These are phyloP conservation scores for Gleditsia sinensis DNA, from an alignment of 306 rosid species.

Conservation along the genomic window DNA sequence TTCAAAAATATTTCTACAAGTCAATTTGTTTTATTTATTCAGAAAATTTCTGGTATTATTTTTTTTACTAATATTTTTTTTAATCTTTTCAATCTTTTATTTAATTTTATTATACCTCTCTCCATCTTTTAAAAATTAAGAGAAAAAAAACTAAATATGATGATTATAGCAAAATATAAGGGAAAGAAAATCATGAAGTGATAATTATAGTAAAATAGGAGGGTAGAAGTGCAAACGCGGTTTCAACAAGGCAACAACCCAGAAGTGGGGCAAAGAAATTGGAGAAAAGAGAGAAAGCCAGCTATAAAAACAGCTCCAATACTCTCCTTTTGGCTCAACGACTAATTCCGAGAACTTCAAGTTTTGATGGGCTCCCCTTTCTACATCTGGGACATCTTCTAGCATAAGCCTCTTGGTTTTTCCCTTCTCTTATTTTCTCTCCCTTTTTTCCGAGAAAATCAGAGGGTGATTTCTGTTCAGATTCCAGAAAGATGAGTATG, in stretches of 20 bases:
- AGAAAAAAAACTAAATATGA: too few species aligned
- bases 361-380: neutral
- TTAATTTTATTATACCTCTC: too few species aligned
- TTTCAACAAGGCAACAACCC: neutral
- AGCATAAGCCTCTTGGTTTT: neutral
- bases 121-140: too few species aligned
- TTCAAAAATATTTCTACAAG: too few species aligned
- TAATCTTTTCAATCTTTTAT: too few species aligned
- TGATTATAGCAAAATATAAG: neutral
- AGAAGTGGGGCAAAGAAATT: neutral
- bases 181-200: neutral
- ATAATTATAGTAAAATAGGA: neutral
- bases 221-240: neutral
- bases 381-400: neutral
- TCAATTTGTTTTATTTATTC: too few species aligned
- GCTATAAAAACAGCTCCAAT: neutral
- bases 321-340: neutral
- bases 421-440: neutral
- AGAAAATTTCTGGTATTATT: too few species aligned
- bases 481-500: slow-evolving; percentile 11
- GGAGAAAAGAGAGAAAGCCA: neutral
- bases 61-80: too few species aligned
- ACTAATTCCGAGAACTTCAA: neutral
- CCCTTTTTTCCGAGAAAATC: neutral
- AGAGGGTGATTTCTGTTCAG: too few species aligned